Evolutionary conservation across 1,139 yeast species (phyloP), one percentile per base, ranked within the genome.

Genomic region (Kurtzmaniella quercitrusa): DNA sequence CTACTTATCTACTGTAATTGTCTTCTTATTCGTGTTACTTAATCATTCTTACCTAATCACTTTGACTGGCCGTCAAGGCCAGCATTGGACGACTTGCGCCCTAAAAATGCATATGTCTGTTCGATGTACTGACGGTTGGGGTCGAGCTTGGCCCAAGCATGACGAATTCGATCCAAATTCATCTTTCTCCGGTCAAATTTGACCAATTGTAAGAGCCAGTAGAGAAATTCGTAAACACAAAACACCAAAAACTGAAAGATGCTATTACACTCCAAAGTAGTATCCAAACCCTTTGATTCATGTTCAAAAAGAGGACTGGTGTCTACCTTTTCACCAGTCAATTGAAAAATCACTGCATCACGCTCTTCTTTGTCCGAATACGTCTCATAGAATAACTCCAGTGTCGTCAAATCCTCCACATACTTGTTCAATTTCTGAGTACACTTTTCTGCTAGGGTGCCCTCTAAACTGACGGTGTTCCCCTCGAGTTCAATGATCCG

Each of bases 401-500:
- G 73, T 27, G 48, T 50, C 17, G 70, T 62, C 53, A 57, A 75
- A 57, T 57, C 74, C 63, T 51, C 64, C 42, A 56, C 73, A 65
- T 70, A 54, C 8, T 47, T 50, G 8, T 52, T 47, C 33, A 73
- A 47, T 46, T 65, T 68, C 11, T 47, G 44, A 37, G 56, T 49
- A 40, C 66, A 60, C 41, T 68, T 66, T 18, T 60, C 61, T 41
- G 60, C 55, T 34, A 70, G 50, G 46, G 63, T 66, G 33, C 77
- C 62, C 43, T 78, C 74, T 48, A 85, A 74, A 44, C 70, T 59
- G 46, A 50, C 67, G 51, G 71, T 60, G 45, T 84, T 79, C 36
- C 85, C 89, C 51, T 88, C 95, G 21, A 90, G 82, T 57, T 93
- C 98, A 45, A 82, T 79, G 45, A 91, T 77, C 53, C 93, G 80